phyloP scores from a whole-genome alignment of 1,139 yeast species.

The Komagataea norvegica region DNA sequence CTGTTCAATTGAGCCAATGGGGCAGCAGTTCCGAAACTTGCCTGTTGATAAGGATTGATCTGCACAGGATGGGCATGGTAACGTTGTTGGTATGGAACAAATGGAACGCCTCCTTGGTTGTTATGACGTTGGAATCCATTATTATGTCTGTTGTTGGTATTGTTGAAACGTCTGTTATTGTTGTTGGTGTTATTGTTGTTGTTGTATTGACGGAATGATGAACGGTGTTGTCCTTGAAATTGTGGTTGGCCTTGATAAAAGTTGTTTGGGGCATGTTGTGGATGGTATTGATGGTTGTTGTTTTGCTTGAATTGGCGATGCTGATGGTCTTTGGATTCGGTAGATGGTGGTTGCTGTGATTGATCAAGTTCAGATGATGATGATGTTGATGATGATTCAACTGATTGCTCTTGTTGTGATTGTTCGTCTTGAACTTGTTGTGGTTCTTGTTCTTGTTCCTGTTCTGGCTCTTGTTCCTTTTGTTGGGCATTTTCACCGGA shows the following conservation, averaged over 20 bases:
- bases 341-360: neutral
- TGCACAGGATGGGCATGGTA: conserved; percentile 14
- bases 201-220: conserved; percentile 21
- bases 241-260: conserved; percentile 2
- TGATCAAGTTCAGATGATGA: neutral
- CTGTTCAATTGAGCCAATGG: conserved; percentile 9
- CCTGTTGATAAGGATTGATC: conserved; percentile 17
- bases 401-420: neutral
- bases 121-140: conserved; percentile 11
- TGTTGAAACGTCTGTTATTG: conserved; percentile 19
- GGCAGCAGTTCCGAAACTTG: neutral
- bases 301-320: conserved; percentile 9
- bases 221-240: conserved; percentile 15
- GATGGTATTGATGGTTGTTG: conserved; percentile 7
- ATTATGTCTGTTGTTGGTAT: conserved; percentile 13
- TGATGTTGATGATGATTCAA: conserved; percentile 1
- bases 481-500: conserved; percentile 1
- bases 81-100: conserved; percentile 24
- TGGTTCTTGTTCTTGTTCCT: neutral
- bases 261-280: conserved; percentile 2
- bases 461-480: conserved; percentile 1
- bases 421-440: conserved; percentile 1
- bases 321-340: conserved; percentile 5
- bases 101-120: conserved; percentile 12
- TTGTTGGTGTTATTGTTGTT: conserved; percentile 14